Evolutionary conservation across 2,329 filamentous ascomycete genomes (phyloP), one percentile per base, ranked within the genome.

Genomic region (Chalara sp.): DNA sequence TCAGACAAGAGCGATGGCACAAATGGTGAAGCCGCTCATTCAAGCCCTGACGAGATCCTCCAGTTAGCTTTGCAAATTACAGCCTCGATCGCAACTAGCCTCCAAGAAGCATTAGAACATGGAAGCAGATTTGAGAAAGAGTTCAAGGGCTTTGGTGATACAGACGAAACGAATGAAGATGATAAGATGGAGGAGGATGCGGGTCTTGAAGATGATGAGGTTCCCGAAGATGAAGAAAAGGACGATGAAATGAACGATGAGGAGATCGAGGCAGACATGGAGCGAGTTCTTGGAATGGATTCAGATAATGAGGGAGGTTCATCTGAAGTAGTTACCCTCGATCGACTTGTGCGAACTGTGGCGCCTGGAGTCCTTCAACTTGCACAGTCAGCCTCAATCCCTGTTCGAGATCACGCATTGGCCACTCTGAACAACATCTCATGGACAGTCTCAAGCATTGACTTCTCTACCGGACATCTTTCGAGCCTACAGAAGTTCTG

Each of bases 341-440:
- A 63, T 40, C 49, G 51, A 11, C 53, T 67, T 13, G 57, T 66
- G 8, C 61, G 58, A 35, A 51, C 53, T n/a, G 64, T 62, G 32
- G 52, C 60, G n/a, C 65, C 65, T 8, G 51, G 49, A 39, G 52
- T 67, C 6, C 49, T 67, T 11, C 10, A 35, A 13, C 44, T 66
- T 40, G 56, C 58, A n/a, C 45, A 37, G 12, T 12, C 37, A 39
- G 70, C 73, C 32, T 61, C 68, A 12, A 63, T 72, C 10, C 62
- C 70, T 6, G 67, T 84, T 40, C 78, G 78, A 55, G 65, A 66
- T 21, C 73, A 76, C 56, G 77, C 82, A 13, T 67, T 86, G 29
- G 76, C 79, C 2, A 76, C 80, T 12, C 72, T 87, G 52, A 84
- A 80, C 70, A 86, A 86, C 66, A 78, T 86, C 48, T 73, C 82